A percentile compares a stretch with the other conserved stretches of the same genome.
Conservation (phyloP, 2,329 filamentous ascomycete genomes). For the Apiospora sp. region DNA sequence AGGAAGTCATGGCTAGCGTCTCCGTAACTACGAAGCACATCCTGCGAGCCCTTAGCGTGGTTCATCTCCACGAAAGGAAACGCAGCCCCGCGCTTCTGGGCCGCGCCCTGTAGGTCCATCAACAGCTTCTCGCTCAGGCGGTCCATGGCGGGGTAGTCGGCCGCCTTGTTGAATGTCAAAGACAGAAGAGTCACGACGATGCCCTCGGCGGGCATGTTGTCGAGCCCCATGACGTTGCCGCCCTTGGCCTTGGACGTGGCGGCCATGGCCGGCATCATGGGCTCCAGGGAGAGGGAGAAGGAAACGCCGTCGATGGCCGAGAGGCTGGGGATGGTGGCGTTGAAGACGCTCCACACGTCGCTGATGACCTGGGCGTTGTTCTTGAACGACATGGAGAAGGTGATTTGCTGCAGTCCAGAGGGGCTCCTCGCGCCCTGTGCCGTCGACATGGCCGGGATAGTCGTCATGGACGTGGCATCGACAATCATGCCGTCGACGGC, state of each 20-base stretch:
- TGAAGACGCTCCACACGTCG: conserved; percentile 40
- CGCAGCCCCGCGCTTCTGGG: background rate
- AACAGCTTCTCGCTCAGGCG: background rate
- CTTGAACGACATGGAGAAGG: conserved; percentile 42
- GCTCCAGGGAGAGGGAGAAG: conserved; percentile 42
- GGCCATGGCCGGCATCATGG: conserved; percentile 34
- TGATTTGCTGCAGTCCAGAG: conserved; percentile 35
- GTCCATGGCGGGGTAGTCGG: background rate
- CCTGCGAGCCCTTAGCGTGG: conserved; percentile 44
- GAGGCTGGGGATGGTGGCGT: conserved; percentile 30
- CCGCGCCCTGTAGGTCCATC: conserved; percentile 39
- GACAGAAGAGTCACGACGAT: background rate
- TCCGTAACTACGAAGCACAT: conserved; percentile 44
- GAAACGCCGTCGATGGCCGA: conserved; percentile 37
- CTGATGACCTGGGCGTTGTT: conserved; percentile 40
- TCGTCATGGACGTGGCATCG: background rate
- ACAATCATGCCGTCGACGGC: background rate
- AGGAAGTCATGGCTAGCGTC: conserved; percentile 40
- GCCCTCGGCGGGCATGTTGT: background rate
- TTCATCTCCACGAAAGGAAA: conserved; percentile 42
- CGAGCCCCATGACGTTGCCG: conserved; percentile 9
- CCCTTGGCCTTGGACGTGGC: background rate
- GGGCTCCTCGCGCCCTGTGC: background rate
- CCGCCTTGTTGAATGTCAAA: background rate
- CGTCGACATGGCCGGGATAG: background rate